Base-by-base conservation (phyloP, 345 rosid species). In the Citrus maxima region DNA sequence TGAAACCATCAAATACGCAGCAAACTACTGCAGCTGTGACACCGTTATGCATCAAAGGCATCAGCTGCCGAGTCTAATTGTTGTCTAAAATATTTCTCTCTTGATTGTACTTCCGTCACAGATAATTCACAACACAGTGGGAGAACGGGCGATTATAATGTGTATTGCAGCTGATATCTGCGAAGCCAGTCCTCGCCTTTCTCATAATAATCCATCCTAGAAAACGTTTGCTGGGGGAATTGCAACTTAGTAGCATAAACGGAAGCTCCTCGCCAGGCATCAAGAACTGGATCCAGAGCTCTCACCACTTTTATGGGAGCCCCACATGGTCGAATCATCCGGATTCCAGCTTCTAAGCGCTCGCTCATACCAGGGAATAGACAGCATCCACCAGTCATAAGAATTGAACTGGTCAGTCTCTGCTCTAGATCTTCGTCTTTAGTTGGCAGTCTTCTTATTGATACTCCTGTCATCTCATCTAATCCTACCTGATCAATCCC, bases 241-340 rank as follows among this genome's bases (percentile, higher is more conserved):
- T 80, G 87, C 74, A 75, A 28, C 28, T 82, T 75, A 69, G 97
- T 75, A 55, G 99, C 98, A 79, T 87, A 91, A 1, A 73, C 63
- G 77, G 97, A 85, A n/a, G 99, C 99, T 28, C 99, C 99, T 12
- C 97, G 94, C 98, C 99, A 94, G 1, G 98, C 99, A 78, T 96
- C 99, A 40, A 91, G 92, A 72, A 93, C 88, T 0, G 98, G 97
- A 81, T 95, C 90, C 66, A 87, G 78, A 69, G 97, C 97, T 84
- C 87, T 82, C 71, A 88, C 86, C 19, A 93, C 90, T 55, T 80
- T 81, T 66, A 95, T 95, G 37, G 88, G 89, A 0, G 93, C 70
- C 28, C 98, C 98, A 49, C 90, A 87, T 3, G 99, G 99, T 75
- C 94, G 86, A 63, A 93, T 87, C 99, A 92, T 93, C 74, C 90